Base-by-base conservation (phyloP, 495 filamentous ascomycete species). In the Aspergillus haitiensis region DNA sequence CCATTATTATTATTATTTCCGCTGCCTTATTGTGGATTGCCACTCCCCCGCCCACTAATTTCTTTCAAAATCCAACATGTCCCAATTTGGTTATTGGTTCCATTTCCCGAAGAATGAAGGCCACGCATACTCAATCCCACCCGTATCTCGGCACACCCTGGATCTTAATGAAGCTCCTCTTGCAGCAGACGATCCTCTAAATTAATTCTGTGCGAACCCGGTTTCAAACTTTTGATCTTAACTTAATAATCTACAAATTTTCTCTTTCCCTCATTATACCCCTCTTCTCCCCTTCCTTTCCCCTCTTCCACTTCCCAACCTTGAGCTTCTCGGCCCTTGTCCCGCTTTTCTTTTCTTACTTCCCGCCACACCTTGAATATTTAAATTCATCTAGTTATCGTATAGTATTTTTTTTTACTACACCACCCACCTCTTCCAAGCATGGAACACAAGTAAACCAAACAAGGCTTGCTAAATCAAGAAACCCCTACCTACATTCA, bases 111-210 rank as follows among this genome's bases (percentile, higher is more conserved):
- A 47, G 44, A 47, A 47, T 47, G 44, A 21, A 47, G 44, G 44
- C 44, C 44, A 47, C 44, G 44, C 44, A 47, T 47, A 4, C 39
- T 13, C 12, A 18, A 16, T 33, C 21, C 6, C 21, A 50, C 47
- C 47, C 8, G 48, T 21, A 51, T 34, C 48, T 51, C 48, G 27
- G 52, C 52, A 7, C 21, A 10, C 16, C 11, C n/a, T 55, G 15
- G 35, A 44, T 18, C 33, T 16, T 37, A 13, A 46, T 7, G 12
- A 47, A 35, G 5, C 35, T 21, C 34, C 15, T 40, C 35, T 11
- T 48, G 27, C 56, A 37, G 56, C 56, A 51, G 34, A 47, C 56
- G 31, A 18, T 40, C 56, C 56, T 52, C 39, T 35, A 58, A 44
- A 58, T 51, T 58, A 58, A 58, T 50, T 31, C 34, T 32, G 18